Percentiles rank a stretch among this genome's conserved stretches.
Conservation (phyloP, 305 asterid species). For the Plantago coronopus region DNA sequence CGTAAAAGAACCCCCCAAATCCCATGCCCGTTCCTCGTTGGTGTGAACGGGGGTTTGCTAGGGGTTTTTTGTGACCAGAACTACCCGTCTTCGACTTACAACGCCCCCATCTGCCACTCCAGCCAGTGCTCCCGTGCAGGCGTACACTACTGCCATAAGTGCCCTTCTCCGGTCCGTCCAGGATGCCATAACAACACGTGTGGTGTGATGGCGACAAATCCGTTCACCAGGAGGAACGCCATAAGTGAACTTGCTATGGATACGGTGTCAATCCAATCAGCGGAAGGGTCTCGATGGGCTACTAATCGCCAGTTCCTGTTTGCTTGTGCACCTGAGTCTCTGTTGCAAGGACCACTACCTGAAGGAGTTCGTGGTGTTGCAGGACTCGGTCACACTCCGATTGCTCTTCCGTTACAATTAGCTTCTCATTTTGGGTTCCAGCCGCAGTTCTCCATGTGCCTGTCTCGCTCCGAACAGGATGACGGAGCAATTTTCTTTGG, state of each 20-base stretch:
- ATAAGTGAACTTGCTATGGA: constrained; percentile 43
- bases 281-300: constrained; percentile 25
- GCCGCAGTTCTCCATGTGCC: constrained; percentile 37
- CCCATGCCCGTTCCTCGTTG: constrained; percentile 36
- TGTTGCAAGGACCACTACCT: constrained; percentile 35
- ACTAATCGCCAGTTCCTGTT: constrained; percentile 34
- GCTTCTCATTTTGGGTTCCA: constrained; percentile 46
- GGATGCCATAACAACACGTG: constrained; percentile 62
- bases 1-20: constrained; percentile 35
- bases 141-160: constrained; percentile 38
- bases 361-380: constrained; percentile 41
- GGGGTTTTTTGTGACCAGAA: constrained; percentile 35
- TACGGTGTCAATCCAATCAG: constrained; percentile 29
- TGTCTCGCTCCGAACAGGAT: constrained; percentile 25
- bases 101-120: constrained; percentile 46
- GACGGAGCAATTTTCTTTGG: constrained; percentile 47
- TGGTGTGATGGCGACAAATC: constrained; percentile 40
- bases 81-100: constrained; percentile 42
- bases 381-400: constrained; percentile 35
- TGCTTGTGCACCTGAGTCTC: constrained; percentile 41
- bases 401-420: constrained; percentile 44
- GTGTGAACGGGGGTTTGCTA: constrained; percentile 39
- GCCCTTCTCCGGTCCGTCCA: constrained; percentile 26
- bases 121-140: constrained; percentile 37
- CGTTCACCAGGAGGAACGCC: constrained; percentile 29